Evolutionary conservation across 2,329 filamentous ascomycete species (phyloP).

Genomic region (Colletotrichum caudatum): DNA sequence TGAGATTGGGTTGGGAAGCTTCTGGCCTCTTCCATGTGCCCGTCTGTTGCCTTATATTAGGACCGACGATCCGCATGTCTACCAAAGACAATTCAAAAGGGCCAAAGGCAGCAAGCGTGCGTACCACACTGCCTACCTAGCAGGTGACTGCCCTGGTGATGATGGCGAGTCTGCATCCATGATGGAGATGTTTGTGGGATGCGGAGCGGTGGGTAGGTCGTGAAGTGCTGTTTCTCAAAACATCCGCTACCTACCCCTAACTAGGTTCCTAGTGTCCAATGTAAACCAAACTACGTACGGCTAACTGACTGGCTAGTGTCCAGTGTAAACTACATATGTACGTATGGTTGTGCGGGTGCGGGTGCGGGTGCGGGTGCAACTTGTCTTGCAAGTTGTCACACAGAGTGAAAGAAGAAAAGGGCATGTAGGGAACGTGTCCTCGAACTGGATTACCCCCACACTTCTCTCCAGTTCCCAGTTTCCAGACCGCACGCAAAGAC

Average conservation of each 20-base stretch:
- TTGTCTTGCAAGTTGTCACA: not conserved
- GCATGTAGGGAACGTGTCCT: conserved; percentile 39
- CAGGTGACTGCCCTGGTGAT: not conserved
- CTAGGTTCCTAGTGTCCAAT: no score
- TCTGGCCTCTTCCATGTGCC: conserved; percentile 3
- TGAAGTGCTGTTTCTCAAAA: not conserved
- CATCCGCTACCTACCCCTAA: not conserved
- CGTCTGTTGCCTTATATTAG: conserved; percentile 4
- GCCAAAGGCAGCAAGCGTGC: not conserved
- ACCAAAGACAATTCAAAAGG: not conserved
- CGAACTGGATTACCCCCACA: conserved; percentile 19
- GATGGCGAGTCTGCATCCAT: not conserved
- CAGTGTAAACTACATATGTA: no score
- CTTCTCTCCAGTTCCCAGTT: conserved; percentile 28
- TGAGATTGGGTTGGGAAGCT: conserved; percentile 14
- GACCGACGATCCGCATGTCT: conserved; percentile 10
- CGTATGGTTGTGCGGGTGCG: conserved; percentile 9
- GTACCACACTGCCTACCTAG: not conserved
- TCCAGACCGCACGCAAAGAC: conserved; percentile 11
- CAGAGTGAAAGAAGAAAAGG: conserved; percentile 6
- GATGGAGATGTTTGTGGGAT: conserved; percentile 9
- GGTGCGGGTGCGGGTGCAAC: conserved; percentile 21
- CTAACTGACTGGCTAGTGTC: no score
- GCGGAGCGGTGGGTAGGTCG: not conserved
- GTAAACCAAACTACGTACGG: no score